Conservation (phyloP, 768 basidiomycete species). For the Termitomyces sp. region DNA sequence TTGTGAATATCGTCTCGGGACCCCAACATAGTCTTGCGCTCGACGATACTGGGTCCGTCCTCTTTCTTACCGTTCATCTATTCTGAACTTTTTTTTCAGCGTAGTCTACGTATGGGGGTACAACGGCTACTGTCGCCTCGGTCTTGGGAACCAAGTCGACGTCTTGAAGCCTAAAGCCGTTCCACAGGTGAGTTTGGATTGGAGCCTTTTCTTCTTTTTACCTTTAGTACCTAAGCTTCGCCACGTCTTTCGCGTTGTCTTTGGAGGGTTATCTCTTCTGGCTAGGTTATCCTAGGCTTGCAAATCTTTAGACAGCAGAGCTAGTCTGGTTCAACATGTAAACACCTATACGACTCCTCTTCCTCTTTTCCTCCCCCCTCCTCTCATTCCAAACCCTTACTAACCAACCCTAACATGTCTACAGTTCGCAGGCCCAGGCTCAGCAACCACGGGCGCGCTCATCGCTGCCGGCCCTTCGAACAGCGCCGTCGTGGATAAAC, state of each 20-base stretch:
- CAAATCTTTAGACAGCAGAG: no score
- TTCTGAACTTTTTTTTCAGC: slow-evolving; percentile 29
- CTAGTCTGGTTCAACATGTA: no score
- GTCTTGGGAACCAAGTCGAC: slow-evolving; percentile 84
- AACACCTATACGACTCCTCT: no score
- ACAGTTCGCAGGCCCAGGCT: slow-evolving; percentile 74
- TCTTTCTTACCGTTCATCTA: background rate
- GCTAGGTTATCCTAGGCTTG: no score
- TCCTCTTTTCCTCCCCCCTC: background rate
- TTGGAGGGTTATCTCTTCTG: no score
- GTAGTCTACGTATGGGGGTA: slow-evolving; percentile 85
- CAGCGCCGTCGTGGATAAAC: slow-evolving; percentile 80
- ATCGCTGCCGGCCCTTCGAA: slow-evolving; percentile 82
- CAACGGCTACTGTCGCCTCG: slow-evolving; percentile 89
- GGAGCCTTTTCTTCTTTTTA: background rate
- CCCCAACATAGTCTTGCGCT: slow-evolving; percentile 86
- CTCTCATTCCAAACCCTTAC: background rate
- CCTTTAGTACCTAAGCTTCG: background rate
- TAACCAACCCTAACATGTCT: background rate
- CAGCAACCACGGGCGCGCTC: slow-evolving; percentile 55
- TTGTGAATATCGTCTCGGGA: slow-evolving; percentile 81
- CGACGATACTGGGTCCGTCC: slow-evolving; percentile 66
- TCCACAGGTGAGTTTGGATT: slow-evolving; percentile 53
- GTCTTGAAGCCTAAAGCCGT: slow-evolving; percentile 77
- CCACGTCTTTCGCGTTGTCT: no score